These are phyloP conservation scores for Ephemerocybe angulata DNA, from an alignment of 768 basidiomycete species.

Conservation along the genomic window DNA sequence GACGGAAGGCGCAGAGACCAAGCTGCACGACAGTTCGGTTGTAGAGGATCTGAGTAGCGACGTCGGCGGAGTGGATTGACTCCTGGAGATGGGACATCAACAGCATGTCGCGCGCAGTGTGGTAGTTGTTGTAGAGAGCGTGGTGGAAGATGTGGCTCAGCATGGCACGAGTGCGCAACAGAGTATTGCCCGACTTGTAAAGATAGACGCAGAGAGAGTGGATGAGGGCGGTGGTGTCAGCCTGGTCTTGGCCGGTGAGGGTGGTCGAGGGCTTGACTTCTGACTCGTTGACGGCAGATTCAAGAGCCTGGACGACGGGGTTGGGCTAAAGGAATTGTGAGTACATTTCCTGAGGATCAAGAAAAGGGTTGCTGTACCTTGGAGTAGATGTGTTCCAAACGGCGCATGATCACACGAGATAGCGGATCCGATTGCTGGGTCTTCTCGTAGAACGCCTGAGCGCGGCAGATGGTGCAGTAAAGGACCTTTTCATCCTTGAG, in stretches of 20 bases:
- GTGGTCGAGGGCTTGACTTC: slow-evolving; percentile 62
- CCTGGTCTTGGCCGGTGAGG: slow-evolving; percentile 49
- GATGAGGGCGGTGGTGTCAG: slow-evolving; percentile 71
- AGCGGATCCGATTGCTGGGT: slow-evolving; percentile 74
- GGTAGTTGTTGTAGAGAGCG: slow-evolving; percentile 93
- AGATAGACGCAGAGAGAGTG: slow-evolving; percentile 88
- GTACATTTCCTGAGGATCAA: slow-evolving; percentile 6
- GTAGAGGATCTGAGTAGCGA: slow-evolving; percentile 95
- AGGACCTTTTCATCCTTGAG: slow-evolving; percentile 94
- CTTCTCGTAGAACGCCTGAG: slow-evolving; percentile 88
- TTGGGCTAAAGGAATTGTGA: slow-evolving; percentile 62
- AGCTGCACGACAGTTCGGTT: slow-evolving; percentile 97
- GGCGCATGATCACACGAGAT: slow-evolving; percentile 87
- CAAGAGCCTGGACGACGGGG: slow-evolving; percentile 86
- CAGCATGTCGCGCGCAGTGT: slow-evolving; percentile 96
- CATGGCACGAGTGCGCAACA: slow-evolving; percentile 95
- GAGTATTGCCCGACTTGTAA: slow-evolving; percentile 87
- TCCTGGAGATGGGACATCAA: slow-evolving; percentile 99
- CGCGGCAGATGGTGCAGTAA: slow-evolving; percentile 89
- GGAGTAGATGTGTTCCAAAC: slow-evolving; percentile 96
- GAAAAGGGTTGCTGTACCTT: slow-evolving; percentile 55
- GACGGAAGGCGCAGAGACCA: slow-evolving; percentile 94
- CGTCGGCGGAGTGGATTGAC: slow-evolving; percentile 92
- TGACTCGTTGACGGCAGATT: slow-evolving; percentile 58
- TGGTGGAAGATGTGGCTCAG: slow-evolving; percentile 97